These are phyloP conservation scores for Neurospora sp. DNA, from an alignment of 495 filamentous ascomycete species.

Conservation along the genomic window DNA sequence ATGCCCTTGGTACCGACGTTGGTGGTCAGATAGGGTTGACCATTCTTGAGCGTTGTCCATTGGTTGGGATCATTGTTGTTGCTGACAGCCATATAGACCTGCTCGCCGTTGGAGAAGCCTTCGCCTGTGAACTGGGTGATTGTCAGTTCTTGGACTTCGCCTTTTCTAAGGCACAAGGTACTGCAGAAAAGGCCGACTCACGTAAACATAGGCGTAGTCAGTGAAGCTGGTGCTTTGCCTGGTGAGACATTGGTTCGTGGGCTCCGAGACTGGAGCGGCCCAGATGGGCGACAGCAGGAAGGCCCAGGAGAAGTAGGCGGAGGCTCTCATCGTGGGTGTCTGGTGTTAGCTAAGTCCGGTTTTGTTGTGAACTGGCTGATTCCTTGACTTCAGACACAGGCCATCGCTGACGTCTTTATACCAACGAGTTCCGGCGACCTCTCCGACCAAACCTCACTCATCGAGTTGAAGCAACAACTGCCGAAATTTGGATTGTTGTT, in stretches of 20 bases:
- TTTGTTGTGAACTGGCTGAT: not conserved
- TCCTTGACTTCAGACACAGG: not conserved
- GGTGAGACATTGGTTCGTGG: not conserved
- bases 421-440: not conserved
- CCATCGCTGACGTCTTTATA: not conserved
- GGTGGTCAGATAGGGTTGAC: not conserved
- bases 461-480: not conserved
- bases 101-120: constrained; percentile 1
- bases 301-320: not conserved
- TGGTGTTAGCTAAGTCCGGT: not conserved
- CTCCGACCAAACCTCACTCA: not conserved
- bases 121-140: constrained; percentile 3
- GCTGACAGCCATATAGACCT: constrained; percentile 1
- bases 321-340: not conserved
- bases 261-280: not conserved
- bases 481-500: not conserved
- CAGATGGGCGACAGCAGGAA: not conserved
- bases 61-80: constrained; percentile 3
- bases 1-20: not conserved
- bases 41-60: constrained; percentile 3
- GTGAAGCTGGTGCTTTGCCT: not conserved
- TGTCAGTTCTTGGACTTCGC: not conserved
- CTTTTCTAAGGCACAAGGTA: not conserved
- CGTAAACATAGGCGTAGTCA: not conserved
- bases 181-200: not conserved